Evolutionary conservation across 2,329 filamentous ascomycete genomes (phyloP).

Genomic region (Aspergillus intermedius): DNA sequence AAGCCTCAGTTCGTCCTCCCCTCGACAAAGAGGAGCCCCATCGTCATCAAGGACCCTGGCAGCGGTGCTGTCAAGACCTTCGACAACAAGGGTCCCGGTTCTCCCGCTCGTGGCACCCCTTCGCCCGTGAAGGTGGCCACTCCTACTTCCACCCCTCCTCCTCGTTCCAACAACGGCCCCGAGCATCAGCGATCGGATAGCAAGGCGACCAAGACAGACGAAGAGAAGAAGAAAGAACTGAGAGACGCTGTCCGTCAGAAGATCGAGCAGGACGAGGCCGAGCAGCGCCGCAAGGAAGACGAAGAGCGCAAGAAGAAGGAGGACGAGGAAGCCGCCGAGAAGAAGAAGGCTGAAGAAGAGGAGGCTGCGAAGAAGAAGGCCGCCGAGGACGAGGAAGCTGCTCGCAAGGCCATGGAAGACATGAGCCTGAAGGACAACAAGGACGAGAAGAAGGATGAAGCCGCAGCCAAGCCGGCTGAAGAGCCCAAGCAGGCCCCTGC

Average conservation of each 20-base stretch:
- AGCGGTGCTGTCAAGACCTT: conserved; percentile 71
- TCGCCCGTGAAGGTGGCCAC: conserved; percentile 58
- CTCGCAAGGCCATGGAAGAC: conserved; percentile 18
- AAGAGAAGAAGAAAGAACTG: conserved; percentile 77
- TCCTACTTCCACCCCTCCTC: conserved; percentile 72
- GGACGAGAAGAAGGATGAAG: conserved; percentile 10
- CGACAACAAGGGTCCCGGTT: conserved; percentile 57
- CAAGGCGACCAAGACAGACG: conserved; percentile 62
- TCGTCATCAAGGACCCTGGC: conserved; percentile 76
- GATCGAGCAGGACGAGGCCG: conserved; percentile 53
- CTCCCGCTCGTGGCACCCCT: conserved; percentile 49
- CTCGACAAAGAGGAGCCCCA: conserved; percentile 61
- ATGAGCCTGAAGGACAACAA: conserved; percentile 20
- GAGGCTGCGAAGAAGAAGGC: conserved; percentile 24
- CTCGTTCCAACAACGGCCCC: conserved; percentile 62
- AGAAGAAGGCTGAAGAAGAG: conserved; percentile 25
- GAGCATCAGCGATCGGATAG: conserved; percentile 68
- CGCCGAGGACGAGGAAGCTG: conserved; percentile 15
- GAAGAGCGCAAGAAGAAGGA: conserved; percentile 31
- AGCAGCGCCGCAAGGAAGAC: conserved; percentile 44
- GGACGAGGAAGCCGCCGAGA: conserved; percentile 23
- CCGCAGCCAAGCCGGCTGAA: conserved; percentile 36
- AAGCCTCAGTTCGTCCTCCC: conserved; percentile 60
- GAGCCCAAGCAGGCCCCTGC: conserved; percentile 16
- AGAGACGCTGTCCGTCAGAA: conserved; percentile 47